Base-by-base conservation (phyloP, 2,329 filamentous ascomycete genomes). In the Alternaria arbusti region DNA sequence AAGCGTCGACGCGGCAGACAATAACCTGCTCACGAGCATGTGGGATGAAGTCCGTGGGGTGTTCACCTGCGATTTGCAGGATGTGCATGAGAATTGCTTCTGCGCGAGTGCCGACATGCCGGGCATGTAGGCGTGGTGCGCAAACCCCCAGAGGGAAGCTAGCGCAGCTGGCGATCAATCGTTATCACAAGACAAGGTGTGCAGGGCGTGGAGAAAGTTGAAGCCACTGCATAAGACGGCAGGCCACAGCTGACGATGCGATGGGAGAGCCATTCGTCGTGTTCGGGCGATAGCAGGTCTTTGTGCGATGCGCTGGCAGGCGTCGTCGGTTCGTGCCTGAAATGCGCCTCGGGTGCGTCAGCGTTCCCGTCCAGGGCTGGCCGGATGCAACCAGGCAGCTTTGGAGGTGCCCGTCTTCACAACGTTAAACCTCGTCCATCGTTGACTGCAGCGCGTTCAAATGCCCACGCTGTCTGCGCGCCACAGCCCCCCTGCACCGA, bases 391-490 rank as follows among this genome's bases (percentile, higher is more conserved):
- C 5, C 20, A 46, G 25, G 40, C 40, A 25, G 45, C 23, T 13
- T 43, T 50, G 55, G 11, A 26, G 43, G 45, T 45, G 20, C 11
- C 49, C 5, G 26, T 28, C 54, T 23, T 49, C 62, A 28, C 54
- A 47, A 49, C 52, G 49, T 54, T 58, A 63, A 43, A 47, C 47
- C 55, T 46, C 52, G 26, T 28, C 45, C 64, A 62, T 63, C 49
- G 26, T 23, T 57, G 28, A 40, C 61, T 52, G 60, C 58, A 52
- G 36, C 57, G 54, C 67, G 36, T 71, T 65, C 73, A 71, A 72
- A 75, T 76, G 74, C 67, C 36, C 65, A 60, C 57, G 58, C 55
- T 54, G 62, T 58, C 67, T 57, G 54, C 65, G 65, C 71, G 68
- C 71, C 66, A 72, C 70, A 67, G 46, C 58, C 58, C 59, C 54